Base-by-base conservation (phyloP, 352 stramenopile species). In the Elongisporangium anandrum region DNA sequence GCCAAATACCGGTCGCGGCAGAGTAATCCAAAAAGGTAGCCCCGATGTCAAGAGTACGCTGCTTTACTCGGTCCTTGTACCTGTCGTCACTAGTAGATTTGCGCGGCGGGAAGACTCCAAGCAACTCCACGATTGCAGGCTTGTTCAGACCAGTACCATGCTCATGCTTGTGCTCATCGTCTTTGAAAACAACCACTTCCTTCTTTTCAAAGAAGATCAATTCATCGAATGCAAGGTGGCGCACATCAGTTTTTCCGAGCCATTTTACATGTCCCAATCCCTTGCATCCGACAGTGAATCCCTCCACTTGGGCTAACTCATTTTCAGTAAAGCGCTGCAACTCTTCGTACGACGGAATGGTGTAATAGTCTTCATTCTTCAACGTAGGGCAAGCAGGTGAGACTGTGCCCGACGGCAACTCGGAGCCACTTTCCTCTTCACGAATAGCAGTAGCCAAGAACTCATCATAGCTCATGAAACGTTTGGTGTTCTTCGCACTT, bases 121-220 rank as follows among this genome's bases (percentile, higher is more conserved):
- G 54, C 47, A 94, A 66, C 63, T 94, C 85, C 10, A 95, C 82
- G 56, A 93, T 73, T 24, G 85, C 85, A 4, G 85, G 85, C 22
- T 80, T 78, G 69, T 95, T 95, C 20, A 95, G 56, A 24, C 82
- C 84, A 29, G 75, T 83, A 20, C 85, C 85, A 1, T 87, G 69
- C 53, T 75, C 69, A 56, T 93, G 84, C 59, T 95, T 93, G 59
- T 87, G 73, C 55, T 92, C 84, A 57, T 88, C 79, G 47, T 93
- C 84, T 61, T 83, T 87, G 69, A 90, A 95, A 29, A 95, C 85
- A 57, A 93, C 84, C 13, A 95, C 85, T 55, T 93, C 85, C 54
- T 92, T 92, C 70, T 85, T 88, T 65, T 92, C 80, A 49, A 95
- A 92, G 21, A 81, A 71, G 16, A 95, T 70, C 7, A 95, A 69